A percentile compares a stretch with the other conserved stretches of the same genome.
phyloP scores from a whole-genome alignment of 139 green algal genomes.

The Chlorella vulgaris region DNA sequence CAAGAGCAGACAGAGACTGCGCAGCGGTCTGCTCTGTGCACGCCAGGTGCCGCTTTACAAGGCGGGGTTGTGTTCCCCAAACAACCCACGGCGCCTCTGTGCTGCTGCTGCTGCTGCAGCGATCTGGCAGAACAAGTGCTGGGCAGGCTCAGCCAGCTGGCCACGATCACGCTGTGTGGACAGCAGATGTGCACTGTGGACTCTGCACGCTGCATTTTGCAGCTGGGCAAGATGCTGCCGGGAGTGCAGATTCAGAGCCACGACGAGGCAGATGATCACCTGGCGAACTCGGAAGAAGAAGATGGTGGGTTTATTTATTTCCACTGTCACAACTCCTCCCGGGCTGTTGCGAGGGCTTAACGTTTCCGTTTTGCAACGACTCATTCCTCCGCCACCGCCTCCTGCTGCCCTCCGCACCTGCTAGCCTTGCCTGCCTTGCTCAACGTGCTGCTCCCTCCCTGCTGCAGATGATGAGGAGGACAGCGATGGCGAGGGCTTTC shows the following conservation, averaged over 20 bases:
- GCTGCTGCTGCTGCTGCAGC: neutral
- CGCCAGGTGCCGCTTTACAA: too few relatives aligned
- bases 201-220: neutral
- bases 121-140: conserved; percentile 8
- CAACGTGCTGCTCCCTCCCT: too few relatives aligned
- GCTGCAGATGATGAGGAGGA: neutral
- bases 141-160: neutral
- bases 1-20: too few relatives aligned
- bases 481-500: too few relatives aligned
- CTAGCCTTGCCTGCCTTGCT: too few relatives aligned
- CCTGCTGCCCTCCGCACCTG: too few relatives aligned
- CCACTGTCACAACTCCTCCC: too few relatives aligned
- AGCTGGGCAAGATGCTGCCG: neutral
- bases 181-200: neutral
- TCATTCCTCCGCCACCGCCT: too few relatives aligned
- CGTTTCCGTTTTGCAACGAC: too few relatives aligned
- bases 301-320: neutral
- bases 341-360: too few relatives aligned
- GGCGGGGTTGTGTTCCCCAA: too few relatives aligned
- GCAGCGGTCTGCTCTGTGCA: too few relatives aligned
- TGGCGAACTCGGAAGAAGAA: neutral
- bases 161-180: conserved; percentile 11
- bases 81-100: neutral
- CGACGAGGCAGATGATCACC: neutral
- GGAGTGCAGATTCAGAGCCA: neutral